These are phyloP conservation scores for Hymenotorrendiella dingleyae DNA, from an alignment of 2,329 filamentous ascomycete species.

Conservation along the genomic window DNA sequence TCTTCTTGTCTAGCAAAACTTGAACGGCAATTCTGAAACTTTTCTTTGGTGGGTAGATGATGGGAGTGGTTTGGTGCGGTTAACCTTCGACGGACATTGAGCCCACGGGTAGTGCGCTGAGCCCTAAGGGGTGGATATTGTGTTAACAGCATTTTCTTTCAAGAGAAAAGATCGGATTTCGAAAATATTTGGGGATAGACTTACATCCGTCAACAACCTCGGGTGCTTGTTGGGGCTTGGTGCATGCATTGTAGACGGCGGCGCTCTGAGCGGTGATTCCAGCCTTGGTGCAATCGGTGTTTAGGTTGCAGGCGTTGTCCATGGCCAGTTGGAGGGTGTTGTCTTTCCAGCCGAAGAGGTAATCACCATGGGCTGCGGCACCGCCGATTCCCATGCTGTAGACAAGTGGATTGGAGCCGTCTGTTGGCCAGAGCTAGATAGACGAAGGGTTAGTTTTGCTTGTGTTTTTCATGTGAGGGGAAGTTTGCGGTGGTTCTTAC, in stretches of 20 bases:
- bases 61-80: too few species aligned
- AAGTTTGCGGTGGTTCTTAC: too few species aligned
- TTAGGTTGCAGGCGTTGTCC: conserved; percentile 61
- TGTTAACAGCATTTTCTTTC: not conserved
- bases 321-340: conserved; percentile 63
- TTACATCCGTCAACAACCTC: conserved; percentile 46
- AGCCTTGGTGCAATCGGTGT: conserved; percentile 60
- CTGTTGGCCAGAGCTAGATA: conserved; percentile 47
- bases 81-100: not conserved
- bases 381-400: conserved; percentile 42
- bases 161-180: not conserved
- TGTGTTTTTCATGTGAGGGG: too few species aligned
- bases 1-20: not conserved
- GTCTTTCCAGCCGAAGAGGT: conserved; percentile 69
- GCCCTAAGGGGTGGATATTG: not conserved
- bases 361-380: conserved; percentile 71
- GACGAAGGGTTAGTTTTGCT: too few species aligned
- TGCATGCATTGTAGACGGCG: conserved; percentile 42
- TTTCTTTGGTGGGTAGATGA: too few species aligned
- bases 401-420: conserved; percentile 61
- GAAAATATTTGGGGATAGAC: conserved; percentile 15
- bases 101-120: not conserved
- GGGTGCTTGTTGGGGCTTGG: conserved; percentile 39
- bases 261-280: conserved; percentile 39
- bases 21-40: too few species aligned